phyloP scores from a whole-genome alignment of 495 filamentous ascomycete species.

The Xylaria bambusicola region DNA sequence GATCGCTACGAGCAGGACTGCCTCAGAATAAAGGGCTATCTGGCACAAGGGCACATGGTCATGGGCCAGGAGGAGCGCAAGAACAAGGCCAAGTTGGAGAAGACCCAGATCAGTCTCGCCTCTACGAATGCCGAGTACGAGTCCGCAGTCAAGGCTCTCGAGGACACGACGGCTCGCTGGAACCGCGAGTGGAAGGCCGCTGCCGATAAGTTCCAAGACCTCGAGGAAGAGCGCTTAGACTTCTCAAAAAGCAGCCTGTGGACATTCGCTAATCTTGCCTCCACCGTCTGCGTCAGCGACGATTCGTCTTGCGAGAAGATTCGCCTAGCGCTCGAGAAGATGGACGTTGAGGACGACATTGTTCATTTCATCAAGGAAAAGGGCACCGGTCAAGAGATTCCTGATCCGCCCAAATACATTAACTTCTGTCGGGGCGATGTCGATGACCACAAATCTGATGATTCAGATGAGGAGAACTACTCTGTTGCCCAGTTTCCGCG shows the following conservation, averaged over 20 bases:
- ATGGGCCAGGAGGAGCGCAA: slow-evolving; percentile 99
- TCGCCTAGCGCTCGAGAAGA: slow-evolving; percentile 88
- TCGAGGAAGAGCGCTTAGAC: slow-evolving; percentile 96
- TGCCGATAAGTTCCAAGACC: slow-evolving; percentile 99
- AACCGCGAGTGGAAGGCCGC: slow-evolving; percentile 97
- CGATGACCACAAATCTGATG: slow-evolving; percentile 77
- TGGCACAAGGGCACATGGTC: slow-evolving; percentile 99
- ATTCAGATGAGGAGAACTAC: slow-evolving; percentile 81
- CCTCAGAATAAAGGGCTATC: slow-evolving; percentile 95
- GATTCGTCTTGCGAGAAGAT: slow-evolving; percentile 97
- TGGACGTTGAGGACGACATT: slow-evolving; percentile 97
- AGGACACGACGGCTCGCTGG: slow-evolving; percentile 95
- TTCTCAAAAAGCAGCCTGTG: slow-evolving; percentile 97
- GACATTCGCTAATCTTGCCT: slow-evolving; percentile 95
- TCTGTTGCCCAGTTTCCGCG: slow-evolving; percentile 94
- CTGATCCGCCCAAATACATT: slow-evolving; percentile 96
- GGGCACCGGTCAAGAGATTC: slow-evolving; percentile 95
- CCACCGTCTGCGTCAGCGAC: slow-evolving; percentile 98
- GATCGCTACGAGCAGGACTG: slow-evolving; percentile 97
- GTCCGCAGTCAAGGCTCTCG: slow-evolving; percentile 83
- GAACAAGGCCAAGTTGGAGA: slow-evolving; percentile 98
- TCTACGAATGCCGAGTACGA: slow-evolving; percentile 93
- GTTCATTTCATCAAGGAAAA: slow-evolving; percentile 81
- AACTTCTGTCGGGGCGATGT: slow-evolving; percentile 94
- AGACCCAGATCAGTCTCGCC: slow-evolving; percentile 93